Evolutionary conservation across 495 filamentous ascomycete species (phyloP), one percentile per base, ranked within the genome.

Genomic region (Talaromyces liani): DNA sequence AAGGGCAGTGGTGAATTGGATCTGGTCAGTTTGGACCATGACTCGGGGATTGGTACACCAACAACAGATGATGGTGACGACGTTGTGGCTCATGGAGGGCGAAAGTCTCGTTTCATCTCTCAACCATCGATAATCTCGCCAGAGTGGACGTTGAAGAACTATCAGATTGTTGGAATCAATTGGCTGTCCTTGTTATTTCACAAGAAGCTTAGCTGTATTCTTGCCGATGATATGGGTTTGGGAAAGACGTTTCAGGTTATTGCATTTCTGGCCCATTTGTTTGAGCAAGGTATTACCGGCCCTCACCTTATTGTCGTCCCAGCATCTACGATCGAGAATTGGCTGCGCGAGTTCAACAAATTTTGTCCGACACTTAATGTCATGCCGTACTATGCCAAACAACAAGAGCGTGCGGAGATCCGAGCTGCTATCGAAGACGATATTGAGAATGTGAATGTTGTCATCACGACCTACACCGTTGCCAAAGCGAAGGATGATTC

Each of bases 201-300:
- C 54, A 86, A 90, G 47, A 80, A 86, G 24, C 77, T 93, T 62
- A 91, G 89, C 62, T 89, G 92, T 54, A 98, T 98, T 65, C 79
- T 98, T 16, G 95, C 94, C 0, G 94, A 98, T 71, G 94, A 98
- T 66, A 98, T 98, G 94, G 94, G 94, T 51, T 82, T 98, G 8
- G 94, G 94, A 10, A 98, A 98, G 79, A 98, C 94, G 0, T 96
- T 92, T 67, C 93, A 98, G 69, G 92, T 98, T 61, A 96, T 98
- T 66, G 85, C 92, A 0, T 93, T 98, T 71, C 82, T 98, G 24
- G 87, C 92, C 4, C 88, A 96, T 66, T 78, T 98, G 6, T 84
- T 86, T 14, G 85, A 91, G 66, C 84, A 77, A 25, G 81, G 80
- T 1, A 75, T 86, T 14, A 83, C 81, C 56, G 92, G 92, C 60